phyloP scores from a whole-genome alignment of 352 stramenopile genomes.

The Globisporangium cystogenes region DNA sequence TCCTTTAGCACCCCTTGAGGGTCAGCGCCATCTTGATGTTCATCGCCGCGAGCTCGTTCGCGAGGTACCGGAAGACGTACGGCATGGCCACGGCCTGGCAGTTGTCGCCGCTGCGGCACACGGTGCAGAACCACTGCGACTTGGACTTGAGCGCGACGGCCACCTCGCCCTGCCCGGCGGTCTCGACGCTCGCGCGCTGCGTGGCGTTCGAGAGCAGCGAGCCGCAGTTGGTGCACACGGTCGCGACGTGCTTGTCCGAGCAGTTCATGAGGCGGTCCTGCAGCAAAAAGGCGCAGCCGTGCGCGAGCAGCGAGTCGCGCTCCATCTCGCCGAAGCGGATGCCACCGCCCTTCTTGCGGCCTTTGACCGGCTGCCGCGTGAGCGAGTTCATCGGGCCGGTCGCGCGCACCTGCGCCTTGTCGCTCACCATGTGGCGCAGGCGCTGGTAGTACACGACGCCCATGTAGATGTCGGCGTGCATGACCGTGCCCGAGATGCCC shows the following conservation, averaged over 20 bases:
- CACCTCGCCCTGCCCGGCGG: conserved; percentile 74
- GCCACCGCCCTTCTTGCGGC: conserved; percentile 98
- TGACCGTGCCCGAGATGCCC: conserved; percentile 96
- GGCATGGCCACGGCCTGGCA: conserved; percentile 95
- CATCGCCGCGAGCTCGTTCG: conserved; percentile 99
- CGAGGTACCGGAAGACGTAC: conserved; percentile 99
- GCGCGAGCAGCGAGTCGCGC: conserved; percentile 97
- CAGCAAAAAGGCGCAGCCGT: conserved; percentile 96
- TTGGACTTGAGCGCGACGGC: conserved; percentile 86
- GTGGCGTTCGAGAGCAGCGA: conserved; percentile 85
- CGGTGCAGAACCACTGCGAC: conserved; percentile 81
- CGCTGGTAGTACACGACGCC: conserved; percentile 99
- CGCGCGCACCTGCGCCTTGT: conserved; percentile 99
- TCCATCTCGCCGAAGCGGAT: conserved; percentile 99
- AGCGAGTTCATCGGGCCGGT: conserved; percentile 98
- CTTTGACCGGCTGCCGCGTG: conserved; percentile 99
- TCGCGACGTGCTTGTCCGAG: conserved; percentile 98
- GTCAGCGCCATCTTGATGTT: conserved; percentile 98
- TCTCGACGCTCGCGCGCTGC: conserved; percentile 78
- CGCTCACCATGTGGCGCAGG: conserved; percentile 99
- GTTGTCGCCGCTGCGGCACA: conserved; percentile 84
- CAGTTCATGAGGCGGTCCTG: conserved; percentile 98
- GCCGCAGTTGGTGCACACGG: conserved; percentile 93
- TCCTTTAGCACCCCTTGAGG: conserved; percentile 55
- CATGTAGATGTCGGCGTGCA: conserved; percentile 99